Evolutionary conservation across 495 filamentous ascomycete species (phyloP).

Genomic region (Chaetomium cochliodes): DNA sequence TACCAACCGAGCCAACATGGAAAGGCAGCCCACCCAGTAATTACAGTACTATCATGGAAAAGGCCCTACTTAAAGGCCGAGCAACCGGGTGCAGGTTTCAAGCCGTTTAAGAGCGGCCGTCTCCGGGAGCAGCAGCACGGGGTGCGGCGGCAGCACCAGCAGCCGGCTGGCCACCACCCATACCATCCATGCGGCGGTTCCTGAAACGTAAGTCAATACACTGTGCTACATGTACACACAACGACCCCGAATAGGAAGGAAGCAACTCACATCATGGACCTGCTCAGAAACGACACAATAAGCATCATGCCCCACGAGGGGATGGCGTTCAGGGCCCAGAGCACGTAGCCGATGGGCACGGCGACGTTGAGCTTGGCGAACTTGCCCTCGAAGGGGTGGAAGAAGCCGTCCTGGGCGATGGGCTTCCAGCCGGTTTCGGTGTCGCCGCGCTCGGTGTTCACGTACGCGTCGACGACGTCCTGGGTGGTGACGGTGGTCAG

Average conservation of each 20-base stretch:
- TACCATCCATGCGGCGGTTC: constrained; percentile 34
- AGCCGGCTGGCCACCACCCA: constrained; percentile 12
- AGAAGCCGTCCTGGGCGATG: constrained; percentile 63
- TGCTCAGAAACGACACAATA: constrained; percentile 73
- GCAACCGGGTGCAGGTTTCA: not conserved
- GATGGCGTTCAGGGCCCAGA: constrained; percentile 65
- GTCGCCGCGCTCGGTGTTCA: constrained; percentile 41
- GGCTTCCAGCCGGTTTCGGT: constrained; percentile 28
- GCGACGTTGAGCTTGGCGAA: constrained; percentile 64
- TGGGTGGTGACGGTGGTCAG: constrained; percentile 62
- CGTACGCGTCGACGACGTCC: constrained; percentile 62
- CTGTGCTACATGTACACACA: not conserved
- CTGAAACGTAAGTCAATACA: constrained; percentile 30
- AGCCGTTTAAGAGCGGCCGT: constrained; percentile 27
- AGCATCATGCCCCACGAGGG: constrained; percentile 72
- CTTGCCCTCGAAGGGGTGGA: constrained; percentile 78
- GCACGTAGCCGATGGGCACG: constrained; percentile 66
- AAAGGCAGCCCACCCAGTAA: constrained; percentile 5
- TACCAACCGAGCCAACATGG: constrained; percentile 9
- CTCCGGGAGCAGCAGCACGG: constrained; percentile 27
- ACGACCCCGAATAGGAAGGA: not conserved
- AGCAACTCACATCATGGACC: constrained; percentile 77
- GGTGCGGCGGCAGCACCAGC: constrained; percentile 27
- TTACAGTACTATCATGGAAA: constrained; percentile 22
- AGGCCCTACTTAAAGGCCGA: not conserved